Evolutionary conservation across 345 rosid genomes (phyloP).

Genomic region (Abelmoschus esculentus): DNA sequence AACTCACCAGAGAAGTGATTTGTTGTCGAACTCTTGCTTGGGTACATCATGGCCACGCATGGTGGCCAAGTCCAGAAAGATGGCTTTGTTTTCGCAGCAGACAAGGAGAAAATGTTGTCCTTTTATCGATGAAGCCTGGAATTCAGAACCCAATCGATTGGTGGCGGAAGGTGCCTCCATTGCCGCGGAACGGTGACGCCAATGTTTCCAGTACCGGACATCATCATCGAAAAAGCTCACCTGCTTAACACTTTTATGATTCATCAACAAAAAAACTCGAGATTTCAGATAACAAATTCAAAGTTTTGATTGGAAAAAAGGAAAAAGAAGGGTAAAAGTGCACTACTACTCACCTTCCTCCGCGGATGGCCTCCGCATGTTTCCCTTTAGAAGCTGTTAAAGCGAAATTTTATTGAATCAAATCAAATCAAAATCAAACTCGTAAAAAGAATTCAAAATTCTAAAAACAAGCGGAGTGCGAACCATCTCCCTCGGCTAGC

Average conservation of each 20-base stretch:
- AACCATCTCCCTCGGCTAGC: slow-evolving; percentile 99
- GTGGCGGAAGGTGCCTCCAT: slow-evolving; percentile 84
- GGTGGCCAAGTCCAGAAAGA: slow-evolving; percentile 90
- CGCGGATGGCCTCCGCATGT: slow-evolving; percentile 85
- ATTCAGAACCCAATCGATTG: slow-evolving; percentile 44
- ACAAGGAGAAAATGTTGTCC: slow-evolving; percentile 95
- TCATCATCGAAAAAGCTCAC: slow-evolving; percentile 91
- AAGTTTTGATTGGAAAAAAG: background rate
- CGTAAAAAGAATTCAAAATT: background rate
- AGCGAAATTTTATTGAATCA: background rate
- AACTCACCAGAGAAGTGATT: slow-evolving; percentile 80
- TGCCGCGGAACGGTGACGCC: slow-evolving; percentile 83
- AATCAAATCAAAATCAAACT: background rate
- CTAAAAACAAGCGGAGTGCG: background rate
- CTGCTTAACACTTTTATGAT: slow-evolving; percentile 74
- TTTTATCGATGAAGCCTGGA: slow-evolving; percentile 84
- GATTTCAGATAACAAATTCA: background rate
- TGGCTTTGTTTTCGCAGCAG: slow-evolving; percentile 93
- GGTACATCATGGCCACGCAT: slow-evolving; percentile 99
- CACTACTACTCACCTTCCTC: slow-evolving; percentile 63
- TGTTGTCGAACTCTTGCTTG: slow-evolving; percentile 92
- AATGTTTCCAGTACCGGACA: slow-evolving; percentile 90
- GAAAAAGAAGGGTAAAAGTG: background rate
- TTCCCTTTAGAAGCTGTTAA: slow-evolving; percentile 63
- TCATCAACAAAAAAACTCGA: background rate